Evolutionary conservation across 371 early-diverging fungal genomes (phyloP), one percentile per base, ranked within the genome.

Genomic region (Massospora cicadina): DNA sequence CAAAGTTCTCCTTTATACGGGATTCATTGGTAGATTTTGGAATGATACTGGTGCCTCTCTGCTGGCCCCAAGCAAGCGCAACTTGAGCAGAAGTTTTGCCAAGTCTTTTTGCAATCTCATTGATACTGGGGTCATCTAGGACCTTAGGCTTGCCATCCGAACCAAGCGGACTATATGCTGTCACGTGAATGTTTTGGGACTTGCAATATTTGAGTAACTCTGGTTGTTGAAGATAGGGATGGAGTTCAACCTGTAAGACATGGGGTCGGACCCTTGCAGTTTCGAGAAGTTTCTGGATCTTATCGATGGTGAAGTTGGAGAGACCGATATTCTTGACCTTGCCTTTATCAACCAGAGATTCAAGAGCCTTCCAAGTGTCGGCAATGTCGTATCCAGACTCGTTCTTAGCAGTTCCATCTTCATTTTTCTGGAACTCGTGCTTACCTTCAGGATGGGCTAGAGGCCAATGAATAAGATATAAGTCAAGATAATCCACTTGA

Each of bases 381-480:
- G 26, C 1, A 1, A 67, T 28, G 30, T 31, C 32, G 27, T 66
- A 54, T 29, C 27, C 54, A 43, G 31, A 26, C 43, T 33, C 62
- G 2, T 1, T 13, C 21, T 28, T 33, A 10, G 43, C 43, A 43
- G 0, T 33, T 1, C 30, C n/a, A 21, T 62, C 33, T 10, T 31
- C n/a, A 33, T 30, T 33, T 12, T 0, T 33, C 13, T 1, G 62
- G 17, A 62, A 62, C 0, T 24, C n/a, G 23, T n/a, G 23, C 23
- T 33, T 69, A 68, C 71, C 73, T 58, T 71, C 70, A 13, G 71
- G 69, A 43, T 71, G 70, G 26, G 74, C 69, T 55, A 76, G 65
- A 27, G 87, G 86, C 77, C 81, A 87, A 66, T 90, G 89, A 33
- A 88, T 78, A 55, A 88, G 71, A 70, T 84, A 88, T 25, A 88